phyloP scores from a whole-genome alignment of 2,329 filamentous ascomycete species.

The Colletotrichum sp. region DNA sequence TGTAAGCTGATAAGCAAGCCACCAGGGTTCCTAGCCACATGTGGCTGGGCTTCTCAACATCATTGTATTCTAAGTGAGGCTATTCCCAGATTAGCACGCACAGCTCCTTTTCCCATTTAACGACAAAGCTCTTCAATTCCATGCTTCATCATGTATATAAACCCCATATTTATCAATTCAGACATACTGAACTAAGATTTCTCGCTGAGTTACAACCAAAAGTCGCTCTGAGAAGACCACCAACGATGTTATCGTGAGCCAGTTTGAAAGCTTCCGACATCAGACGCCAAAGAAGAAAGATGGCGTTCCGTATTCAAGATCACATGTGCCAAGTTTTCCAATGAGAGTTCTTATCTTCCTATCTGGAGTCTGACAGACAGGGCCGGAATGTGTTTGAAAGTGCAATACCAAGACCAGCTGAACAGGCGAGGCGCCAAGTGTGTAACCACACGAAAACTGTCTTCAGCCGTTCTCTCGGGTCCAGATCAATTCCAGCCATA shows the following conservation, averaged over 20 bases:
- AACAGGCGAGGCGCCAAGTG: not conserved
- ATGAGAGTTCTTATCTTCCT: not conserved
- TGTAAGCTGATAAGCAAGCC: not conserved
- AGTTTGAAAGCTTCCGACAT: not conserved
- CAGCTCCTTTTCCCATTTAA: not conserved
- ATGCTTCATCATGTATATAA: not conserved
- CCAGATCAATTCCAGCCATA: not conserved
- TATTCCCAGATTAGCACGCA: not conserved
- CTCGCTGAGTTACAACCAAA: rapidly evolving
- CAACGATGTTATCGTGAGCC: not conserved
- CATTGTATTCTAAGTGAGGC: not conserved
- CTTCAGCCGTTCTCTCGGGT: not conserved
- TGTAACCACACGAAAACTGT: not conserved
- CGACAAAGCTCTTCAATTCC: not conserved
- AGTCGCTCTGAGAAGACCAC: not conserved
- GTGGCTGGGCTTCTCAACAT: not conserved
- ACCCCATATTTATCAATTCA: not conserved
- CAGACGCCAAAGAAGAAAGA: not conserved
- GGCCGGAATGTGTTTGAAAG: not conserved
- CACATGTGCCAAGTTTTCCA: not conserved
- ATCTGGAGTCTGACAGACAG: not conserved
- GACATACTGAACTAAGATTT: rapidly evolving
- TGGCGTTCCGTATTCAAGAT: not conserved
- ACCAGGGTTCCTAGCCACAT: not conserved
- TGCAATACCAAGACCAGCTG: not conserved